Evolutionary conservation across 441 rosid species (phyloP).

Genomic region (Gossypium trilobum): DNA sequence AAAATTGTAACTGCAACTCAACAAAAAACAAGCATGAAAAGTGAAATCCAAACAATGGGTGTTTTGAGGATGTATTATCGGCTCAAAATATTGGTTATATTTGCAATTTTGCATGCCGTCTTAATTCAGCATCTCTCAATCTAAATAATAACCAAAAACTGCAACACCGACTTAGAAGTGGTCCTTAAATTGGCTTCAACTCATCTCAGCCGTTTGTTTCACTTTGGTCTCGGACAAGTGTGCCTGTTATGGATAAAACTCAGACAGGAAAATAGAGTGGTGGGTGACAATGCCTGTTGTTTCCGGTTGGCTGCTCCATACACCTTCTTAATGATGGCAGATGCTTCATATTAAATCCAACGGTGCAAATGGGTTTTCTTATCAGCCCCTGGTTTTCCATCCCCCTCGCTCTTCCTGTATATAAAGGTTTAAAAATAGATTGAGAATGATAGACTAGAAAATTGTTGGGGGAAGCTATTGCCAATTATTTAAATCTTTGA

Average conservation of each 20-base stretch:
- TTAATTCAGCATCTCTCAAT: neutral
- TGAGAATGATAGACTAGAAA: neutral
- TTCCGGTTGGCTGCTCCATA: slow-evolving; percentile 2
- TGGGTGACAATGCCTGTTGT: neutral
- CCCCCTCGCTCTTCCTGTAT: neutral
- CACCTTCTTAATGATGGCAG: neutral
- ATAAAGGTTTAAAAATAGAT: neutral
- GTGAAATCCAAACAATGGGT: neutral
- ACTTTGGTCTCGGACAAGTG: neutral
- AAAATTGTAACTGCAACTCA: neutral
- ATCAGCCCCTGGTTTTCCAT: slow-evolving; percentile 7
- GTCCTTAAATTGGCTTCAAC: slow-evolving; percentile 2
- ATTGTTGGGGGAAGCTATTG: neutral
- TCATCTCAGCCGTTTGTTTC: neutral
- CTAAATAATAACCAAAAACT: neutral
- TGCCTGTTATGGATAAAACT: neutral
- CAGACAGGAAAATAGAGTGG: neutral
- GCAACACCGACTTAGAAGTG: neutral
- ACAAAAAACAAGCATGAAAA: neutral
- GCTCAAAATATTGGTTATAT: neutral
- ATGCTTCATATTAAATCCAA: slow-evolving; percentile 4
- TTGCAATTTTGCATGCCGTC: neutral
- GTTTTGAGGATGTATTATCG: neutral
- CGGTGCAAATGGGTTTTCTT: slow-evolving; percentile 6
- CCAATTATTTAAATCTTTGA: neutral